Evolutionary conservation across 2,329 filamentous ascomycete species (phyloP), one percentile per base, ranked within the genome.

Genomic region (Alternaria atra): DNA sequence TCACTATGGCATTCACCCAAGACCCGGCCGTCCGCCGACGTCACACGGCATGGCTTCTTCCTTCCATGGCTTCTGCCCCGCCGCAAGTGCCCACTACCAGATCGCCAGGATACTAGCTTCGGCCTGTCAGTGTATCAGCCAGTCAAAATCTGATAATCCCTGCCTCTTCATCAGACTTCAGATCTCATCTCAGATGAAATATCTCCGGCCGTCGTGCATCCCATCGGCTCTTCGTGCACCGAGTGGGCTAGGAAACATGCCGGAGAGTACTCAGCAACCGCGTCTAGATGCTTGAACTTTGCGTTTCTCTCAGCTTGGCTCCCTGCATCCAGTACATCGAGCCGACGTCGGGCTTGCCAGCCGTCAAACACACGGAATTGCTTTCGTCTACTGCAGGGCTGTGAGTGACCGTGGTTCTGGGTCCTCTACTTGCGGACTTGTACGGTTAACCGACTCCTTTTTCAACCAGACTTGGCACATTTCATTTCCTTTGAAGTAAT

Each of bases 91-190:
- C 48, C 53, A 39, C 25, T 51, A 42, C 52, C 52, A 63, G 52
- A 57, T 53, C 52, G 57, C 48, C 47, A 57, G 52, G 52, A 27
- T 30, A 23, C 60, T 62, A 62, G 52, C 37, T 40, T 6, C 39
- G 39, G 43, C 48, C 50, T 60, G 56, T 53, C 52, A 55, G 46
- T 34, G n/a, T 30, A 39, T 39, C 39, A 29, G 30, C 46, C 46
- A 51, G 27, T 29, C 35, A 46, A 23, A 46, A 23, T 15, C 44
- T 39, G 39, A 17, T 27, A 29, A 51, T 30, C 52, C 47, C 52
- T 29, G 20, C 15, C 13, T 44, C 27, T 20, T 44, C 46, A 42
- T 34, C 37, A 15, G 10, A 34, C n/a, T 50, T 50, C 32, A 50
- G 46, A 25, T 32, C 37, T 47, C 23, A 54, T 60, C 48, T 51